Evolutionary conservation across 495 filamentous ascomycete genomes (phyloP), one percentile per base, ranked within the genome.

Genomic region (Aspergillus sclerotioniger): DNA sequence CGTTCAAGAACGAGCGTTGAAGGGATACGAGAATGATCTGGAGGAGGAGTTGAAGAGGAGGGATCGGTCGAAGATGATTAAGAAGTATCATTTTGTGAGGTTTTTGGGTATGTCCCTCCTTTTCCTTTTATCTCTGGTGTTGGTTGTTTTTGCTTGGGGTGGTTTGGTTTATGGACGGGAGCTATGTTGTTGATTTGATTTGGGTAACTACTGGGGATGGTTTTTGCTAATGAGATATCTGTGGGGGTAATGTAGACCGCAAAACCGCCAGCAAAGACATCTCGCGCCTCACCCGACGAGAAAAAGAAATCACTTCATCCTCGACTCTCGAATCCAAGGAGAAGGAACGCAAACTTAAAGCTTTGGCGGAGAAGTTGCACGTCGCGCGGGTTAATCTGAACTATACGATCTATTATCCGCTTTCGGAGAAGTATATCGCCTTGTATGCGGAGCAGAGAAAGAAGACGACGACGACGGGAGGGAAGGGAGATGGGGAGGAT

Each of bases 11-110:
- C 84, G 93, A 32, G 93, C 92, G 48, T 74, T 97, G 45, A 80
- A 79, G 20, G 86, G 86, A 0, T 91, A 89, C 68, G 80, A 90
- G 69, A 80, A 85, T 54, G 90, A 92, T 61, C 77, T 98, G 16
- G 79, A 71, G 21, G 71, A 81, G 12, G 84, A 86, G 62, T 86
- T 82, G 66, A 71, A 74, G 51, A 82, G 87, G 58, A 81, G 83
- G 59, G 75, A 79, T 58, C 82, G 87, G 65, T 84, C 82, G 57
- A 79, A 82, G 53, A 88, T 96, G 82, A 92, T 93, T 50, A 82
- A 80, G 67, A 91, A 85, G 64, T 98, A 96, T 67, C 93, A 96
- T 68, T 96, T 94, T 83, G 89, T 97, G 21, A 80, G 94, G 49
- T 98, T 98, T 90, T 88, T 81, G 82, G 92, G 74, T 78, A 69